Base-by-base conservation (phyloP, 164 flowering plant genomes). In the Stephania japonica region DNA sequence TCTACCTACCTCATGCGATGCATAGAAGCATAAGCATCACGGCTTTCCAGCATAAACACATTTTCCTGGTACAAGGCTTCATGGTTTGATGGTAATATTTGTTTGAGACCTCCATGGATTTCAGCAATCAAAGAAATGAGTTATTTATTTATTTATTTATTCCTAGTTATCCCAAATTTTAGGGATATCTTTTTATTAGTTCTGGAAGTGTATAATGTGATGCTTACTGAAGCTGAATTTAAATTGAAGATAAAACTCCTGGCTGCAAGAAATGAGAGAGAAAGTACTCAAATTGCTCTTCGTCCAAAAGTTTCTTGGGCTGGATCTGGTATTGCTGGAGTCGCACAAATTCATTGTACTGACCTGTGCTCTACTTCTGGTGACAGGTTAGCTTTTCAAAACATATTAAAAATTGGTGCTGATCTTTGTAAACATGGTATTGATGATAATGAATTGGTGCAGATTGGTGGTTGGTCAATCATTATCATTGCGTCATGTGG, bases 221-320 rank as follows among this genome's bases (percentile, higher is more conserved):
- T 69, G 23, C 47, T 9, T 64, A 70, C 69, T 76, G 78, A 72
- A 43, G 4, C 72, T 72, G 72, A 69, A 26, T 79, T 72, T 81
- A 32, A 62, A 56, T 87, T 83, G 78, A 70, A 94, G 98, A 76
- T 89, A 76, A 86, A 87, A 76, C 91, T 94, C 69, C 80, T 94
- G 81, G 96, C 93, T 42, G 98, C 96, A 69, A 86, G 98, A 78
- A 95, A 91, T 76, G 98, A 95, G 87, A 90, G 94, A 74, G 99
- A 94, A 77, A 91, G 93, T 76, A 82, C 87, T 77, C 99, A 95
- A 83, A 80, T 93, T 84, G 93, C 96, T 72, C 72, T 95, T 49
- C 95, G 97, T 56, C 98, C 98, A 67, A 92, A 93, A 86, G 90
- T 87, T 75, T 84, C 92, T 21, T 94, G 98, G 98, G 83, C 86